Evolutionary conservation across 192 early-diverging fungal genomes (phyloP).

Genomic region (Backusella parvicylindrica): DNA sequence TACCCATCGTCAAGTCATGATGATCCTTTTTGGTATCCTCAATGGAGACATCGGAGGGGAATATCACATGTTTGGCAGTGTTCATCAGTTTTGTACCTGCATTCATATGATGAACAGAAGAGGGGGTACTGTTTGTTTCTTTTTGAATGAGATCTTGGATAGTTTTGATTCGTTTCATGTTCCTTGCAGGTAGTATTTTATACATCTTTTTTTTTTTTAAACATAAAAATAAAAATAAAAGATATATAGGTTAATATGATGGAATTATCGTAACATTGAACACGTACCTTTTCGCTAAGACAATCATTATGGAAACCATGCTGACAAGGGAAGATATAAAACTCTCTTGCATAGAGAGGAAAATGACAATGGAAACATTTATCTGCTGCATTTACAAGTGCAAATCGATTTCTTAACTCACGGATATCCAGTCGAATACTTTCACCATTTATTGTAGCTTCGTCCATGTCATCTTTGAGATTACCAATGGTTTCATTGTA

Average conservation of each 20-base stretch:
- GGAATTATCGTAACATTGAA: too few relatives aligned
- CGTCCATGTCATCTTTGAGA: conserved; percentile 92
- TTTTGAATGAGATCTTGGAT: conserved; percentile 4
- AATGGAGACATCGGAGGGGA: conserved; percentile 20
- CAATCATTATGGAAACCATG: conserved; percentile 95
- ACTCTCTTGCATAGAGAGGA: conserved; percentile 81
- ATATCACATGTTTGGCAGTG: conserved; percentile 46
- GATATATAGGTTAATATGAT: too few relatives aligned
- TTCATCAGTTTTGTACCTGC: conserved; percentile 5
- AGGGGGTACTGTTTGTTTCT: conserved; percentile 14
- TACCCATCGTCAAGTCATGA: conserved; percentile 41
- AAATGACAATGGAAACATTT: conserved; percentile 75
- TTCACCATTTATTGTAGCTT: conserved; percentile 88
- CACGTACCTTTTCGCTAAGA: conserved; percentile 72
- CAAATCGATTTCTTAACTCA: conserved; percentile 76
- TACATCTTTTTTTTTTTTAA: conserved; percentile 20
- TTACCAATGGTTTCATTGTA: conserved; percentile 90
- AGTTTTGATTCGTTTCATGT: not conserved
- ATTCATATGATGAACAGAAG: conserved; percentile 17
- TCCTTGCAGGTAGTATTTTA: conserved; percentile 6
- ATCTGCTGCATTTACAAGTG: conserved; percentile 64
- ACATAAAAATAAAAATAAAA: not conserved
- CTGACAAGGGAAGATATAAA: conserved; percentile 94
- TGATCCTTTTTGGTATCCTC: conserved; percentile 10
- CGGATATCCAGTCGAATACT: conserved; percentile 90